Evolutionary conservation across 768 basidiomycete genomes (phyloP).

Genomic region (Termitomyces sp.): DNA sequence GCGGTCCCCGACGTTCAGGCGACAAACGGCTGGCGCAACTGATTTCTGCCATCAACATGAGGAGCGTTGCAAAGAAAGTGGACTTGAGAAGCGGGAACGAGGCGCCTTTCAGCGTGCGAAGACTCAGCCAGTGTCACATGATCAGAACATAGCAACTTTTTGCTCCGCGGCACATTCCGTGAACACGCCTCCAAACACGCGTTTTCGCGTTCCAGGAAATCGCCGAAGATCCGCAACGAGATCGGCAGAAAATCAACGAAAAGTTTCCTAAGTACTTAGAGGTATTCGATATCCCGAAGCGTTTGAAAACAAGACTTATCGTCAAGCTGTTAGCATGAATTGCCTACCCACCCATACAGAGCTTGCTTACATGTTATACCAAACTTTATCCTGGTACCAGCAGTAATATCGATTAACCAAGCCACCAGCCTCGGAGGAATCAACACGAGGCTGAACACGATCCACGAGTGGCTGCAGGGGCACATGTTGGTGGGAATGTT

Average conservation of each 20-base stretch:
- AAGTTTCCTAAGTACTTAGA: not conserved
- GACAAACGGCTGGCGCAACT: slow-evolving; percentile 10
- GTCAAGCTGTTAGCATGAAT: not conserved
- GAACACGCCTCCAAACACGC: slow-evolving; percentile 18
- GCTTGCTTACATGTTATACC: not conserved
- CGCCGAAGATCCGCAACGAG: not conserved
- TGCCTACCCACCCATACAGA: not conserved
- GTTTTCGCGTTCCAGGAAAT: not conserved
- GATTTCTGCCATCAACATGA: slow-evolving; percentile 19
- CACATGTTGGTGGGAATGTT: not conserved
- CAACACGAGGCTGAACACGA: slow-evolving; percentile 2
- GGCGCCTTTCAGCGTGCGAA: slow-evolving; percentile 16
- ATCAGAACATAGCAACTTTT: slow-evolving; percentile 19
- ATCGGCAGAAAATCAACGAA: not conserved
- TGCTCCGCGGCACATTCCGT: slow-evolving; percentile 18
- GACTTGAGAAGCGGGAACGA: slow-evolving; percentile 15
- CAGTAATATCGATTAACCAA: not conserved
- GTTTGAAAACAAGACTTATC: not conserved
- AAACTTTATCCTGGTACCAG: not conserved
- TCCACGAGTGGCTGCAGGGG: not conserved
- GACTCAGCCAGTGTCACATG: slow-evolving; percentile 16
- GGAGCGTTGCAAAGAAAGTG: slow-evolving; percentile 15
- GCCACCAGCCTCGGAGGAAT: not conserved
- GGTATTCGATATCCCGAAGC: not conserved
- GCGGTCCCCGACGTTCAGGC: slow-evolving; percentile 8